A percentile compares a stretch with the other conserved stretches of the same genome.
These are phyloP conservation scores for Populus trichocarpa DNA, from an alignment of 441 rosid genomes.

Conservation along the genomic window DNA sequence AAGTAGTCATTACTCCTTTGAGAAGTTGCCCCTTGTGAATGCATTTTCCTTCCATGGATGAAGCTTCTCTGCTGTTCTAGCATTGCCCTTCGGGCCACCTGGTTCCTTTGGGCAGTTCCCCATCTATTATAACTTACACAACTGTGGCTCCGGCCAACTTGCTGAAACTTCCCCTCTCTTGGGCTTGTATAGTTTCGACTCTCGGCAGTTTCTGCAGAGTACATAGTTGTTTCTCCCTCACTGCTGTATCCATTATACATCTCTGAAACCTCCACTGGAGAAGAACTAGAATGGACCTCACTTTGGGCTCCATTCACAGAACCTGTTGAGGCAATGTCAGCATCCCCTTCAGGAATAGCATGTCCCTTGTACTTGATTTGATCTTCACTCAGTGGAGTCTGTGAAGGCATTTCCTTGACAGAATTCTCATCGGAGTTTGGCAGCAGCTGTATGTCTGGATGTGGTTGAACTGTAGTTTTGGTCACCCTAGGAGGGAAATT, in stretches of 20 bases:
- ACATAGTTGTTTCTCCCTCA: constrained; percentile 95
- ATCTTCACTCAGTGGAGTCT: constrained; percentile 32
- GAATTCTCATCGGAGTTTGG: constrained; percentile 33
- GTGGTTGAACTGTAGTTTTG: constrained; percentile 34
- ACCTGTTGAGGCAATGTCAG: constrained; percentile 59
- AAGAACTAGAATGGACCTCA: constrained; percentile 73
- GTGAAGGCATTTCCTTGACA: constrained; percentile 20
- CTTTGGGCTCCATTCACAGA: constrained; percentile 67
- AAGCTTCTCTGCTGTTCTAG: constrained; percentile 73
- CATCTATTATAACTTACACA: constrained; percentile 75
- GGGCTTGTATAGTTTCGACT: constrained; percentile 91
- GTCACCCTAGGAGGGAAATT: constrained; percentile 68
- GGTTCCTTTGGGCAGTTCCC: constrained; percentile 54
- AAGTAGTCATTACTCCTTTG: constrained; percentile 89
- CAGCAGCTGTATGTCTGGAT: constrained; percentile 22
- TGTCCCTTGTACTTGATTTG: constrained; percentile 24
- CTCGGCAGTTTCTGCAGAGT: constrained; percentile 97
- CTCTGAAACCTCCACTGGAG: constrained; percentile 49
- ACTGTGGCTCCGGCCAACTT: constrained; percentile 91
- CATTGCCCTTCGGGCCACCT: constrained; percentile 44
- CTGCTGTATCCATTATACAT: constrained; percentile 67
- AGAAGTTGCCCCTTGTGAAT: constrained; percentile 79
- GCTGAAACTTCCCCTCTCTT: constrained; percentile 57
- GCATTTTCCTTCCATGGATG: constrained; percentile 65
- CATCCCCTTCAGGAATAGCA: constrained; percentile 28